Percentiles rank a stretch among this genome's conserved stretches.
phyloP scores from a whole-genome alignment of 768 basidiomycete genomes.

The Neoboletus brunneissimus region DNA sequence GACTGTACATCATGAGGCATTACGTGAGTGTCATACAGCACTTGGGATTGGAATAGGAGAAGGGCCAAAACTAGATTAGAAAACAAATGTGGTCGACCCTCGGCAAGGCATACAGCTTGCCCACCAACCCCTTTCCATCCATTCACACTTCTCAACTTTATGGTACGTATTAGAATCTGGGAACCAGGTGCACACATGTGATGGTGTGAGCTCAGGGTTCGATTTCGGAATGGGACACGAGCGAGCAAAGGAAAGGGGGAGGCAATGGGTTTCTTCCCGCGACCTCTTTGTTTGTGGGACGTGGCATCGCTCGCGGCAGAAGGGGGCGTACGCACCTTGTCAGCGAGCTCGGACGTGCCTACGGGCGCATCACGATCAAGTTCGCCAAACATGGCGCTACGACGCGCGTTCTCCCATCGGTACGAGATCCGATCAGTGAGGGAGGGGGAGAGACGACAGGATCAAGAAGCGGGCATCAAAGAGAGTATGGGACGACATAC shows the following conservation, averaged over 20 bases:
- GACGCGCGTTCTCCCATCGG: too few relatives aligned
- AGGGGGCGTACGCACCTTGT: too few relatives aligned
- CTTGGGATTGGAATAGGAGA: not conserved
- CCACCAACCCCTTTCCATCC: too few relatives aligned
- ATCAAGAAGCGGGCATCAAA: not conserved
- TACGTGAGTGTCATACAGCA: not conserved
- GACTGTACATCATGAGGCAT: not conserved
- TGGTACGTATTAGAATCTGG: slow-evolving; percentile 56
- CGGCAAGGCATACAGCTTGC: too few relatives aligned
- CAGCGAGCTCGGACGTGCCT: too few relatives aligned
- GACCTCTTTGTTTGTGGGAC: too few relatives aligned
- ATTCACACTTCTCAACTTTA: slow-evolving; percentile 3
- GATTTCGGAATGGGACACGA: not conserved
- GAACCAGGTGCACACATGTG: slow-evolving; percentile 40
- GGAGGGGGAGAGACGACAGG: too few relatives aligned
- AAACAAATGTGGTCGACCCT: not conserved
- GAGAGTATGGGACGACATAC: slow-evolving; percentile 10
- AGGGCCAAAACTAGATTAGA: not conserved
- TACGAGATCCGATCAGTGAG: not conserved
- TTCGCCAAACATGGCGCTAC: too few relatives aligned
- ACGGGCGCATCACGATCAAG: too few relatives aligned
- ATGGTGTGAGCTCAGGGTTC: not conserved
- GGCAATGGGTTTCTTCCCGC: not conserved
- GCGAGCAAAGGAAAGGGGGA: too few relatives aligned
- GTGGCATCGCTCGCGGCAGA: too few relatives aligned